Percentiles rank a stretch among this genome's conserved stretches.
Evolutionary conservation across 2,329 filamentous ascomycete genomes (phyloP).

Genomic region (Alternaria arbusti): DNA sequence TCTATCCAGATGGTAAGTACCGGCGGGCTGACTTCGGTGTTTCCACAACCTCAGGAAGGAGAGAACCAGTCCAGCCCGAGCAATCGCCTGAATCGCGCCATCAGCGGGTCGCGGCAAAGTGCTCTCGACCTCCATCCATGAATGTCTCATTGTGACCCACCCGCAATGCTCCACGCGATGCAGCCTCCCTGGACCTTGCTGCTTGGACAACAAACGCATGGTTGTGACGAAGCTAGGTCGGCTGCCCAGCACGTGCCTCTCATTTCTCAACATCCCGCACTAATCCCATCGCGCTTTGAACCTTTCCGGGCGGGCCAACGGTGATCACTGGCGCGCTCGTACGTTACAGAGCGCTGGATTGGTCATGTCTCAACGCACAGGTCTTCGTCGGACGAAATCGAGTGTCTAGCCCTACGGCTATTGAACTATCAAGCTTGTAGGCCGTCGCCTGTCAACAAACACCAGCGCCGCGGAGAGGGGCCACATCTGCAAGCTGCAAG

Average conservation of each 20-base stretch:
- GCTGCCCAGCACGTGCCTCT: background rate
- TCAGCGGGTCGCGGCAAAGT: slow-evolving; percentile 15
- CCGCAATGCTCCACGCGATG: slow-evolving; percentile 1
- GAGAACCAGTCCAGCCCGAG: slow-evolving; percentile 2
- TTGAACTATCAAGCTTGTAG: slow-evolving; percentile 20
- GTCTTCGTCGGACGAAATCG: slow-evolving; percentile 16
- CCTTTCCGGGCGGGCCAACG: slow-evolving; percentile 9
- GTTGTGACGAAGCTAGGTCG: background rate
- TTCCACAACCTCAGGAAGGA: background rate
- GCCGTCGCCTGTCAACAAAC: background rate
- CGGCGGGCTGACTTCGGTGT: slow-evolving; percentile 4
- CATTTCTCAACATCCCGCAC: slow-evolving; percentile 10
- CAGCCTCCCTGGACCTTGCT: slow-evolving; percentile 8
- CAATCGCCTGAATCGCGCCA: slow-evolving; percentile 11
- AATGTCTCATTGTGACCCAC: slow-evolving; percentile 7
- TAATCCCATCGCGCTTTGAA: background rate
- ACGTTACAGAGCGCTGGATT: slow-evolving; percentile 18
- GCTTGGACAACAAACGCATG: background rate
- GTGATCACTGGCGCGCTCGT: slow-evolving; percentile 12
- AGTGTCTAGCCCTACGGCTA: slow-evolving; percentile 16
- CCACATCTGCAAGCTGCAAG: slow-evolving; percentile 5
- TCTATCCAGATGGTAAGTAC: background rate
- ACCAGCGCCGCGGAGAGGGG: slow-evolving; percentile 5
- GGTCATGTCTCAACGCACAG: slow-evolving; percentile 36
- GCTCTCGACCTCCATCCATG: slow-evolving; percentile 8